These are phyloP conservation scores for Smallanthus sonchifolius DNA, from an alignment of 129 eudicot species.

Conservation along the genomic window DNA sequence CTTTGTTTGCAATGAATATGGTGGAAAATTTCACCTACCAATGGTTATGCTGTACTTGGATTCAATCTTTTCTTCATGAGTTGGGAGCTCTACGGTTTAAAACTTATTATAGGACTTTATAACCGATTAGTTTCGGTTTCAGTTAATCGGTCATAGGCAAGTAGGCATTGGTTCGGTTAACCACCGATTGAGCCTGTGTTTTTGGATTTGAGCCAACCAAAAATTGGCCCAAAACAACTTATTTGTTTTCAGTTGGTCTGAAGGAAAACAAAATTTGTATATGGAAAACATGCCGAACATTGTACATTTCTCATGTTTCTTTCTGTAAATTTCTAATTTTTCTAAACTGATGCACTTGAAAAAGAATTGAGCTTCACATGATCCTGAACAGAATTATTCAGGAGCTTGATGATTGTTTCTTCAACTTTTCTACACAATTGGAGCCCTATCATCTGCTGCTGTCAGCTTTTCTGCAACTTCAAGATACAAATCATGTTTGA, in stretches of 20 bases:
- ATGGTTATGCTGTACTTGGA: no score
- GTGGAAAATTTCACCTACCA: neutral
- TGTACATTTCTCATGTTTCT: conserved; percentile 20
- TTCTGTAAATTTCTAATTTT: conserved; percentile 20
- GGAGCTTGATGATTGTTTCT: conserved; percentile 17
- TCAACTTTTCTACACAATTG: conserved; percentile 5
- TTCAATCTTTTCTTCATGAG: no score
- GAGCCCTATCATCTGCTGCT: neutral
- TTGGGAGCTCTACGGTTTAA: no score
- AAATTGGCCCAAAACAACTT: no score
- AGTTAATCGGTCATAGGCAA: no score
- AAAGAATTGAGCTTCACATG: conserved; percentile 31
- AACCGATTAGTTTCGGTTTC: no score
- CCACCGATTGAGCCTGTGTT: no score
- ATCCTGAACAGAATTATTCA: conserved; percentile 33
- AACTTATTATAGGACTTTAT: no score
- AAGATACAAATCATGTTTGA: conserved; percentile 19
- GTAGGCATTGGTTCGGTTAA: no score
- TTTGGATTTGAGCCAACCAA: no score
- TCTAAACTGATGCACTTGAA: conserved; percentile 22
- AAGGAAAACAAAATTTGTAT: conserved; percentile 7
- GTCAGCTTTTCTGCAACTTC: conserved; percentile 16
- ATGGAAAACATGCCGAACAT: conserved; percentile 12
- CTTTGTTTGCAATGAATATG: neutral
- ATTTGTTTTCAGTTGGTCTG: no score